Base-by-base conservation (phyloP, 371 early-diverging fungal species). In the Rhizopus sp. region DNA sequence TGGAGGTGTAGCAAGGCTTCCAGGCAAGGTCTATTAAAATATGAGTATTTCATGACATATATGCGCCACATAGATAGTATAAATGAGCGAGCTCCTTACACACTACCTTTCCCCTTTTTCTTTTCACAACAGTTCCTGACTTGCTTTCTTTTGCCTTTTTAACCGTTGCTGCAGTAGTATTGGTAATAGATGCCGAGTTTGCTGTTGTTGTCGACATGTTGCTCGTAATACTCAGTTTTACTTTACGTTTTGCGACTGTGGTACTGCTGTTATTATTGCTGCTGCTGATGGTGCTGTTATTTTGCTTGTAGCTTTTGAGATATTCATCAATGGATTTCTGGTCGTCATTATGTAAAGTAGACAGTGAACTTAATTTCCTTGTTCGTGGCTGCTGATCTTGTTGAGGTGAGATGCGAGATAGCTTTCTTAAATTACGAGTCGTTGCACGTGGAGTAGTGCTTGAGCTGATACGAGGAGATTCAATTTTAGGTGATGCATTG, bases 61-160 rank as follows among this genome's bases (percentile, higher is more conserved):
- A 39, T 37, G 23, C 23, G 23, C 23, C 23, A 23, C 23, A 23
- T 23, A 23, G 23, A 23, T 23, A 23, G 23, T 0, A 23, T 2
- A 23, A 23, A 23, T 23, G 23, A 1, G 23, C 23, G 1, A 23
- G 23, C 38, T 50, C 45, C 50, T 45, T 51, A 52, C 32, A 33
- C 33, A 34, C 57, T 74, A 78, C 79, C 72, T 75, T 75, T 45
- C 75, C 79, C 56, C 79, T 68, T 64, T 73, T 75, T 54, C 78
- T 55, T 54, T 41, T 57, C 13, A 35, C 42, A 3, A 50, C 46
- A 13, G 57, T 23, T 15, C 39, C 45, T 38, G 23, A 17, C 29
- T 38, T 53, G 4, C 30, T 16, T 41, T 17, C 33, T 44, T 40
- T 50, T 16, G 12, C 9, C 10, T 59, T 50, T 53, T 53, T 44